These are phyloP conservation scores for Neofusicoccum ribis DNA, from an alignment of 2,329 filamentous ascomycete species.

Conservation along the genomic window DNA sequence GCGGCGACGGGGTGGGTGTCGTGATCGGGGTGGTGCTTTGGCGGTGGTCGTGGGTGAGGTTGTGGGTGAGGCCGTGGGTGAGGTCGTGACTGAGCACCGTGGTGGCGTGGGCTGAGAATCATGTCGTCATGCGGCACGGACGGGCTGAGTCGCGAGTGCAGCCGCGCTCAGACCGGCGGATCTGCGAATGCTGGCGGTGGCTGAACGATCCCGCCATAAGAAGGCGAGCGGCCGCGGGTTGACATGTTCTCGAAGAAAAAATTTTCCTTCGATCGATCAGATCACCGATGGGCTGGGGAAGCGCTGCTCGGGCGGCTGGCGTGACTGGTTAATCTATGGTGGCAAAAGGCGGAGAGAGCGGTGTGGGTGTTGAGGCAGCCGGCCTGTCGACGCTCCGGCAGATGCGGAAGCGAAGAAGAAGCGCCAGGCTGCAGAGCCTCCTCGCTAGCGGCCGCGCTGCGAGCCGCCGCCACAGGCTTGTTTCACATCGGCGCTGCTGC, in stretches of 20 bases:
- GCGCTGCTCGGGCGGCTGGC: neutral
- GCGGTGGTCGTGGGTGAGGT: neutral
- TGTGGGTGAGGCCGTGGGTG: neutral
- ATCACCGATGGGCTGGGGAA: neutral
- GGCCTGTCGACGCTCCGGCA: no score
- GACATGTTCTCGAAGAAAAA: neutral
- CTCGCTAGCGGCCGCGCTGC: neutral
- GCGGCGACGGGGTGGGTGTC: neutral
- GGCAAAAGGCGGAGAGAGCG: slow-evolving; percentile 10
- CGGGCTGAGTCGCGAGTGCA: neutral
- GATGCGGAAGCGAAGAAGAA: neutral
- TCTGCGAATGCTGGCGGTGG: neutral
- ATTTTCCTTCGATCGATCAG: neutral
- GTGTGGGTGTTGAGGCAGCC: neutral
- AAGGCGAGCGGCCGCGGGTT: neutral
- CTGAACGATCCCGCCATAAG: neutral
- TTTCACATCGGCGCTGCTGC: neutral
- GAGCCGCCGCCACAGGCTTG: neutral
- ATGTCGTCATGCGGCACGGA: neutral
- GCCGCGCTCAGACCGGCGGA: slow-evolving; percentile 4
- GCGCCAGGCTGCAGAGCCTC: no score
- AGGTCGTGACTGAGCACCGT: neutral
- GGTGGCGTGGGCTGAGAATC: neutral
- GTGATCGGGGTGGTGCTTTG: neutral
- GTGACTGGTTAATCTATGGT: slow-evolving; percentile 8